A percentile compares a stretch with the other conserved stretches of the same genome.
These are phyloP conservation scores for Vitellaria paradoxa DNA, from an alignment of 179 eudicot genomes.

Conservation along the genomic window DNA sequence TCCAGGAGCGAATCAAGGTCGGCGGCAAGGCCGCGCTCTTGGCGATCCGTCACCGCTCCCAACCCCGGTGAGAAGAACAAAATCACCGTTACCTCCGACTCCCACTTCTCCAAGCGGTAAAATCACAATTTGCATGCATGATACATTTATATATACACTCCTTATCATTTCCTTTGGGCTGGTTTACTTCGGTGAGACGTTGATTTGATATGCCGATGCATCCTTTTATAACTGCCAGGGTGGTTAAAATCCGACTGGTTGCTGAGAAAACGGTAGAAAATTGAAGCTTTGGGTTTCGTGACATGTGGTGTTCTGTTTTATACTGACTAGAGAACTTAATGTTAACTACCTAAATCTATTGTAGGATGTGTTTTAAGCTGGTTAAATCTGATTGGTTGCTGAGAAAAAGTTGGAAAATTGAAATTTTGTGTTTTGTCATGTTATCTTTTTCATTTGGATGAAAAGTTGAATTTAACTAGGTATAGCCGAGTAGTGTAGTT, in stretches of 20 bases:
- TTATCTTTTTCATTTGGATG: too few species aligned
- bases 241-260: neutral
- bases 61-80: conserved; percentile 79
- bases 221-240: neutral
- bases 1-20: conserved; percentile 73
- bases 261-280: neutral
- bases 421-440: too few species aligned
- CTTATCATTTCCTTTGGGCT: too few species aligned
- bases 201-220: neutral
- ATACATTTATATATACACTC: neutral
- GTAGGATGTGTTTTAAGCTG: too few species aligned
- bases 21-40: conserved; percentile 74
- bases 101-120: conserved; percentile 63
- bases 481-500: too few species aligned
- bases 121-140: neutral
- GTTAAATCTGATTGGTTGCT: neutral
- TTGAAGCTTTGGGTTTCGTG: neutral
- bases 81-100: conserved; percentile 53
- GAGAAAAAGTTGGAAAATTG: too few species aligned
- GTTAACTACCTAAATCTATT: neutral
- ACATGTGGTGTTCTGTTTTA: neutral
- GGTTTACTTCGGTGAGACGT: too few species aligned
- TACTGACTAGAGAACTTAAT: neutral
- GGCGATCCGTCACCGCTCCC: conserved; percentile 56
- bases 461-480: too few species aligned